phyloP scores from a whole-genome alignment of 164 flowering plant genomes.

The Litsea cubeba region DNA sequence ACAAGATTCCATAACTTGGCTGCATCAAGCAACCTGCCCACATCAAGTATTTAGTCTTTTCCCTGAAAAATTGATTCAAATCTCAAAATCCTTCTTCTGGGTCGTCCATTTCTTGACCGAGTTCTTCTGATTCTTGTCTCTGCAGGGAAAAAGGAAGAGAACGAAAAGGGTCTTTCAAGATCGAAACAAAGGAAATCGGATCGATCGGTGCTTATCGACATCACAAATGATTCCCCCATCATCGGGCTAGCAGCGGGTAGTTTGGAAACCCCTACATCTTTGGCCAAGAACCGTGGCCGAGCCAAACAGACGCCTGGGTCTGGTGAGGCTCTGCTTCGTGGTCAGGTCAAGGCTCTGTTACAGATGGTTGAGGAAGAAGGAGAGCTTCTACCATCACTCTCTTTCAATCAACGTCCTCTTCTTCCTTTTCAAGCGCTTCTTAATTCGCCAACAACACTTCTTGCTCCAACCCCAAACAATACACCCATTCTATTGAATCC shows the following conservation, averaged over 20 bases:
- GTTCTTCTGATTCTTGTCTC: not conserved
- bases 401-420: not conserved
- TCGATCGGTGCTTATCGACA: slow-evolving; percentile 58
- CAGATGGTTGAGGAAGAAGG: slow-evolving; percentile 87
- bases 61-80: not conserved
- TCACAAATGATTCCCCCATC: slow-evolving; percentile 87
- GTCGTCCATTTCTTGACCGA: not conserved
- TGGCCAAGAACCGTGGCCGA: slow-evolving; percentile 31
- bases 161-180: slow-evolving; percentile 44
- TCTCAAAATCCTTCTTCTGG: not conserved
- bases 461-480: not conserved
- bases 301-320: slow-evolving; percentile 65
- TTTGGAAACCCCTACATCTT: slow-evolving; percentile 57
- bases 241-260: slow-evolving; percentile 64
- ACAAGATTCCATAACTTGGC: slow-evolving; percentile 62
- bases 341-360: slow-evolving; percentile 75
- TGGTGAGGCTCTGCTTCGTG: slow-evolving; percentile 78
- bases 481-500: not conserved
- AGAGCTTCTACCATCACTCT: slow-evolving; percentile 18
- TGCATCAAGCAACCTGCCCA: slow-evolving; percentile 16
- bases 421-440: not conserved
- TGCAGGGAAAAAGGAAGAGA: slow-evolving; percentile 48
- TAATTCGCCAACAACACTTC: not conserved
- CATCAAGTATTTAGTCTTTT: slow-evolving; percentile 12
- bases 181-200: slow-evolving; percentile 36